These are phyloP conservation scores for Apophysomyces variabilis DNA, from an alignment of 371 early-diverging fungal species.

Conservation along the genomic window DNA sequence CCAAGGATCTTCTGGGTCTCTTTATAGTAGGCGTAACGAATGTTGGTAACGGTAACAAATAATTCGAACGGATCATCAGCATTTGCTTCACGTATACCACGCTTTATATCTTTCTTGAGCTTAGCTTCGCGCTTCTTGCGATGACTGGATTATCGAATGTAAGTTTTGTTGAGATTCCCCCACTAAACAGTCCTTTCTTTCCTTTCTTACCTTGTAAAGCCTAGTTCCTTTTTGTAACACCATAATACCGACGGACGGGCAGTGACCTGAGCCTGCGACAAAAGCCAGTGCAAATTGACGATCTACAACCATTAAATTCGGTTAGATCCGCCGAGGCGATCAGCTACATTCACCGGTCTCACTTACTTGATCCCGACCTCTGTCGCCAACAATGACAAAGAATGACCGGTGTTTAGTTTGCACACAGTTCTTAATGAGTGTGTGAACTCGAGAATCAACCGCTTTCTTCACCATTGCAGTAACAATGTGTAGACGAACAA, in stretches of 20 bases:
- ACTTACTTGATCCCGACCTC: conserved; percentile 90
- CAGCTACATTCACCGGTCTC: neutral
- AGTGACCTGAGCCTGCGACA: conserved; percentile 92
- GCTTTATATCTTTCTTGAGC: conserved; percentile 89
- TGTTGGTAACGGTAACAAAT: conserved; percentile 93
- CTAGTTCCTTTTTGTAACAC: conserved; percentile 99
- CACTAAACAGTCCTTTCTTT: neutral
- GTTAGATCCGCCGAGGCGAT: neutral
- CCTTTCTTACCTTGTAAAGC: conserved; percentile 74
- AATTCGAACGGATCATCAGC: conserved; percentile 96
- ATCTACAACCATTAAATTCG: conserved; percentile 52
- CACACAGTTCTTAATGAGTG: conserved; percentile 92
- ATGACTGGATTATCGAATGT: conserved; percentile 55
- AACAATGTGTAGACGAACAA: neutral
- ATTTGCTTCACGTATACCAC: conserved; percentile 89
- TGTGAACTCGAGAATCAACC: conserved; percentile 93
- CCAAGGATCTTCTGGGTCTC: conserved; percentile 99
- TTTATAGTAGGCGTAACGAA: conserved; percentile 98
- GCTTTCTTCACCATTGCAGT: conserved; percentile 80
- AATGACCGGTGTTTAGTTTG: conserved; percentile 92
- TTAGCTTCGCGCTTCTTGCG: conserved; percentile 96
- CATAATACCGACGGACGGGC: conserved; percentile 94
- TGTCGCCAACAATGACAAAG: conserved; percentile 97
- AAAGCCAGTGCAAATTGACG: conserved; percentile 95
- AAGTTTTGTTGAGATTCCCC: neutral